Conservation (phyloP, 2,329 filamentous ascomycete species). For the Boeremia lycopersici region DNA sequence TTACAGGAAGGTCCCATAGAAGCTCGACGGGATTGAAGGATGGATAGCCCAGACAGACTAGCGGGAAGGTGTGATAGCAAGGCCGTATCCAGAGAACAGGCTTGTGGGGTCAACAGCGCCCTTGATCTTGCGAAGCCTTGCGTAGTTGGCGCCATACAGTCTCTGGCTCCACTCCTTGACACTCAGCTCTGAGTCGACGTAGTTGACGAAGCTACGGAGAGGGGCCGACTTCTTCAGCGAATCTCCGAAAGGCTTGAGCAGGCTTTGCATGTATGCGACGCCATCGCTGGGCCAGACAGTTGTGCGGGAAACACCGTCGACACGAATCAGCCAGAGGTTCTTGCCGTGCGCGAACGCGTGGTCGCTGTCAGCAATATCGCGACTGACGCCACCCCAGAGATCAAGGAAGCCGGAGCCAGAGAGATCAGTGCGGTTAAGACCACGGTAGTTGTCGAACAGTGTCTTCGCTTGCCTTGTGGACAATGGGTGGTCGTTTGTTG, state of each 20-base stretch:
- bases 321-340: conserved; percentile 32
- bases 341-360: conserved; percentile 22
- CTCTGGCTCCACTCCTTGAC: conserved; percentile 23
- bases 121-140: conserved; percentile 23
- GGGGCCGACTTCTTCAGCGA: conserved; percentile 18
- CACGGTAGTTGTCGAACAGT: conserved; percentile 14
- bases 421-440: conserved; percentile 24
- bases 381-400: conserved; percentile 26
- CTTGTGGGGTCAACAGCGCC: conserved; percentile 17
- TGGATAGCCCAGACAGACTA: too few relatives aligned
- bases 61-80: conserved; percentile 14
- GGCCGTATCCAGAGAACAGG: conserved; percentile 21
- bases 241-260: conserved; percentile 24
- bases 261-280: conserved; percentile 24
- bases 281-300: conserved; percentile 24
- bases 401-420: conserved; percentile 25
- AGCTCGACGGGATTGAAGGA: too few relatives aligned
- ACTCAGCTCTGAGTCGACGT: conserved; percentile 23
- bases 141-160: conserved; percentile 23
- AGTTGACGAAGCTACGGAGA: conserved; percentile 27
- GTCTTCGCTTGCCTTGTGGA: conserved; percentile 18
- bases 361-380: conserved; percentile 20
- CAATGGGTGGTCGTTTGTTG: conserved; percentile 20
- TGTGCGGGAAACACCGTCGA: conserved; percentile 19
- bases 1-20: too few relatives aligned